A percentile compares a stretch with the other conserved stretches of the same genome.
Evolutionary conservation across 1,139 yeast genomes (phyloP).

Genomic region (Lodderomyces theae): DNA sequence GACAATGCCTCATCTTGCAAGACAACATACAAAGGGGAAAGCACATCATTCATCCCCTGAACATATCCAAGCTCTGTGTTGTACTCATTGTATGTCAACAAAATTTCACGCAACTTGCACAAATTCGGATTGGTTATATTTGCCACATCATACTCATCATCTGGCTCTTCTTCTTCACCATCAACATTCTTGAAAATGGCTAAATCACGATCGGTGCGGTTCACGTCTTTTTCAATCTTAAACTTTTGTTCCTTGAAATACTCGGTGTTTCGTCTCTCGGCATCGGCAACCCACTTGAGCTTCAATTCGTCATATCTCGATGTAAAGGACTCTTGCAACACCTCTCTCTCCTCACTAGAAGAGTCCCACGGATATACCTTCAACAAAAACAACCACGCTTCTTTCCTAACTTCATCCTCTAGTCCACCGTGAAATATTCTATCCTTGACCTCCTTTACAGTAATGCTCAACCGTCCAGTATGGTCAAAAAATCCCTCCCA

Average conservation of each 20-base stretch:
- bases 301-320: constrained; percentile 67
- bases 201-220: constrained; percentile 82
- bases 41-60: constrained; percentile 95
- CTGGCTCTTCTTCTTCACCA: constrained; percentile 41
- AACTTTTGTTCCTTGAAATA: constrained; percentile 87
- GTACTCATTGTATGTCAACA: constrained; percentile 81
- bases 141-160: constrained; percentile 49
- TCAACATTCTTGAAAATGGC: constrained; percentile 48
- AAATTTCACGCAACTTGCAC: constrained; percentile 68
- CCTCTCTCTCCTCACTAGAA: constrained; percentile 62
- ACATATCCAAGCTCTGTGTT: constrained; percentile 87
- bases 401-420: constrained; percentile 53
- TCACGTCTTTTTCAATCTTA: constrained; percentile 90
- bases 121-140: constrained; percentile 67
- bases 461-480: constrained; percentile 68
- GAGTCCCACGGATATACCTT: constrained; percentile 91
- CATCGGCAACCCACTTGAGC: constrained; percentile 64
- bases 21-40: constrained; percentile 80
- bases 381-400: constrained; percentile 84
- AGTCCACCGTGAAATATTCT: constrained; percentile 90
- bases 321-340: constrained; percentile 53
- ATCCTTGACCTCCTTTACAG: constrained; percentile 74
- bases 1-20: constrained; percentile 76
- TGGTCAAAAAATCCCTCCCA: constrained; percentile 85
- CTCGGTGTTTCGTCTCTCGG: constrained; percentile 55